phyloP scores from a whole-genome alignment of 805 yeast species.

The Saccharomyces eubayanus region DNA sequence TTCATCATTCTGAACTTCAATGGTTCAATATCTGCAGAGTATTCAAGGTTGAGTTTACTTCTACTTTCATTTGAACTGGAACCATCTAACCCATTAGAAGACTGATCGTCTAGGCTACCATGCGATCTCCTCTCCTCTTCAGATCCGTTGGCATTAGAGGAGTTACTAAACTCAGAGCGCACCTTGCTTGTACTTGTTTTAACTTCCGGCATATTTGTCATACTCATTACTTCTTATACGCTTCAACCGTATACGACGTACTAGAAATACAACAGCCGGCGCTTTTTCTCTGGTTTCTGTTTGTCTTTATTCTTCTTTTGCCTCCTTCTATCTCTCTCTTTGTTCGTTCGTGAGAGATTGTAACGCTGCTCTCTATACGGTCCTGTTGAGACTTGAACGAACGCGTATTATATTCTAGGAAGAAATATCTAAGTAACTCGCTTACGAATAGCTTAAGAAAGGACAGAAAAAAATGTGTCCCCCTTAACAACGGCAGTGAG shows the following conservation, averaged over 20 bases:
- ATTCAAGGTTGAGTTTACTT: slow-evolving; percentile 4
- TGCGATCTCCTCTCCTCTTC: neutral
- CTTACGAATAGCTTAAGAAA: neutral
- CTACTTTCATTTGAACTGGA: neutral
- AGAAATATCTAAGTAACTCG: neutral
- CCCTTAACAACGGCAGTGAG: neutral
- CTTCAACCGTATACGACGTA: neutral
- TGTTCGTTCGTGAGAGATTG: neutral
- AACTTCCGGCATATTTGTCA: neutral
- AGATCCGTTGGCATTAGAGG: neutral
- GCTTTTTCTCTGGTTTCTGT: neutral
- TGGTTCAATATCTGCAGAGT: slow-evolving; percentile 21
- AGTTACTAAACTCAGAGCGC: neutral
- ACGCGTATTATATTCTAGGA: neutral
- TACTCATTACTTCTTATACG: neutral
- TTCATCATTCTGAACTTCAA: slow-evolving; percentile 17
- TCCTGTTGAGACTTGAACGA: neutral
- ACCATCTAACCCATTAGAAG: neutral
- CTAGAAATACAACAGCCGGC: neutral
- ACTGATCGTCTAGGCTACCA: neutral
- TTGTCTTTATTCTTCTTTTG: neutral
- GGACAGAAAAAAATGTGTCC: neutral
- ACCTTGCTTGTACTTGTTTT: neutral
- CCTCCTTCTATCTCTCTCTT: neutral
- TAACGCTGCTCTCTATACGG: neutral